Conservation (phyloP, 2,329 filamentous ascomycete species). For the Nigrospora osmanthi region DNA sequence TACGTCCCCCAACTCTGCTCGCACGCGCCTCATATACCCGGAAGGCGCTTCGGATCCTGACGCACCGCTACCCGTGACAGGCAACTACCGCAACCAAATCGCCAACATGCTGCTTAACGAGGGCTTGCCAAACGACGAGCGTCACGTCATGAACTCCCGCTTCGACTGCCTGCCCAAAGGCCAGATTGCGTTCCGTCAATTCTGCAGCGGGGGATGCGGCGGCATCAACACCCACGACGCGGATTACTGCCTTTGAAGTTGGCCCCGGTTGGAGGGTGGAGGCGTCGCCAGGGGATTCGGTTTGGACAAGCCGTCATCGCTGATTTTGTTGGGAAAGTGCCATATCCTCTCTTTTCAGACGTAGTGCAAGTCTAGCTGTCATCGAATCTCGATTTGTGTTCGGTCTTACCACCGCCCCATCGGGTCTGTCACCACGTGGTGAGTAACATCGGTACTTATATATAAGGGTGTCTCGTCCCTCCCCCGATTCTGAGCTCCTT, state of each 20-base stretch:
- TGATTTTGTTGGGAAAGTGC: too few species aligned
- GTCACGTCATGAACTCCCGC: conserved; percentile 3
- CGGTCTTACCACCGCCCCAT: too few species aligned
- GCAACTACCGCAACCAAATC: conserved; percentile 6
- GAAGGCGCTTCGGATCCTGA: not conserved
- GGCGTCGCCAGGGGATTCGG: too few species aligned
- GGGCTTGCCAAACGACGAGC: not conserved
- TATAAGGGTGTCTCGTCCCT: too few species aligned
- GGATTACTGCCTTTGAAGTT: not conserved
- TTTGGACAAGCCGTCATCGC: too few species aligned
- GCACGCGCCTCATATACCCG: not conserved
- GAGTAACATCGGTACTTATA: too few species aligned
- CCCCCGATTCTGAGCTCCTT: too few species aligned
- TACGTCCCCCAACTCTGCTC: not conserved
- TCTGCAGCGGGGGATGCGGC: conserved; percentile 3
- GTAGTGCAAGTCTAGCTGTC: too few species aligned
- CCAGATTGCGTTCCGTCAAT: conserved; percentile 2
- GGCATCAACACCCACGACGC: conserved; percentile 3
- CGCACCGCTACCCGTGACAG: not conserved
- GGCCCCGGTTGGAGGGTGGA: too few species aligned
- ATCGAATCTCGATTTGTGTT: too few species aligned
- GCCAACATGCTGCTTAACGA: conserved; percentile 1
- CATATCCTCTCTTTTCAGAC: too few species aligned
- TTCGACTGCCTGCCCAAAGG: conserved; percentile 4
- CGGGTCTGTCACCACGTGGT: too few species aligned